Percentiles rank a stretch among this genome's conserved stretches.
Conservation (phyloP, 1,139 yeast species). For the Blastobotrys buckinghamii region DNA sequence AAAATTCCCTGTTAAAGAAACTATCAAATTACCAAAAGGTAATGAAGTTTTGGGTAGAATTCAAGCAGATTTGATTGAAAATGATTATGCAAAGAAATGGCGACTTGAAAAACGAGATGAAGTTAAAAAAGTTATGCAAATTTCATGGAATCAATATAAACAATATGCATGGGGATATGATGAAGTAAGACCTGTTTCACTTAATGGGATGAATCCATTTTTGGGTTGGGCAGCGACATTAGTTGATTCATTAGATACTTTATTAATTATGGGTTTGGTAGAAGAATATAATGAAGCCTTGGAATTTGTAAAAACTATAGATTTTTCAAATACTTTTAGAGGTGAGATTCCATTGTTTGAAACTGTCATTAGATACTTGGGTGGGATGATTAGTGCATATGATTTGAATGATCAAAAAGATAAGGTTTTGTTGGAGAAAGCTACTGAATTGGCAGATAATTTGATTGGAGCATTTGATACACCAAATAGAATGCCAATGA, state of each 20-base stretch:
- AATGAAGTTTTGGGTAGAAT: constrained; percentile 12
- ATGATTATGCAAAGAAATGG: constrained; percentile 9
- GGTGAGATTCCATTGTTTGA: constrained; percentile 60
- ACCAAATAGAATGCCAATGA: constrained; percentile 59
- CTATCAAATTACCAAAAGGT: constrained; percentile 13
- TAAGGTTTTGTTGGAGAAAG: constrained; percentile 45
- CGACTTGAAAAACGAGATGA: constrained; percentile 36
- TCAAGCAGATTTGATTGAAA: constrained; percentile 17
- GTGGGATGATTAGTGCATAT: constrained; percentile 66
- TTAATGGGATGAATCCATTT: constrained; percentile 36
- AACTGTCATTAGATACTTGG: constrained; percentile 63
- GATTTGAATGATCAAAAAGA: constrained; percentile 54
- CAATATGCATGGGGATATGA: constrained; percentile 56
- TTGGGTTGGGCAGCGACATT: constrained; percentile 48
- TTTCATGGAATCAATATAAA: constrained; percentile 57
- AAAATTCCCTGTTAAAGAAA: constrained; percentile 21
- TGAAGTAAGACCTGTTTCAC: constrained; percentile 41
- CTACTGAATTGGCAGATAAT: constrained; percentile 60
- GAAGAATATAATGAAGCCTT: constrained; percentile 51
- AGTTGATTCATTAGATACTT: constrained; percentile 66
- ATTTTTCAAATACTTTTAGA: constrained; percentile 42
- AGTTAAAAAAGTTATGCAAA: constrained; percentile 47
- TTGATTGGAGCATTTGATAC: constrained; percentile 66
- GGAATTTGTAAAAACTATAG: constrained; percentile 45
- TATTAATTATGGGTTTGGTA: constrained; percentile 53